Evolutionary conservation across 2,329 filamentous ascomycete genomes (phyloP).

Genomic region (Sordariomycetes sp.): DNA sequence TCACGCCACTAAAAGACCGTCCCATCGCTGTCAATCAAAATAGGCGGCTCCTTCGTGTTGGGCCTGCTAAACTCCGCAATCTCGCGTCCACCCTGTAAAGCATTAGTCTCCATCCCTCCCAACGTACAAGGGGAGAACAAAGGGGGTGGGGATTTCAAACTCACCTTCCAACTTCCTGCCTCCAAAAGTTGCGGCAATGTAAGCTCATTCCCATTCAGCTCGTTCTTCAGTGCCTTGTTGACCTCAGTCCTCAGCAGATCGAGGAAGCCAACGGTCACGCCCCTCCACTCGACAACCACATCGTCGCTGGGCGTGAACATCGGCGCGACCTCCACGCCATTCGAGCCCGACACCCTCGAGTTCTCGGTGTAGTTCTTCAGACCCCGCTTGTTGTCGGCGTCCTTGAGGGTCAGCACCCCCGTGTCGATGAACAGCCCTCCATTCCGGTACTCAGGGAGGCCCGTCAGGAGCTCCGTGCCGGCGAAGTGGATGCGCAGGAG

Average conservation of each 20-base stretch:
- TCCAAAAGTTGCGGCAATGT: conserved; percentile 83
- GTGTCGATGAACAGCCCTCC: conserved; percentile 81
- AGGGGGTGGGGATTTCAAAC: conserved; percentile 12
- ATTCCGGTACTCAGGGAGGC: conserved; percentile 85
- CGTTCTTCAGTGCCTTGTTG: conserved; percentile 50
- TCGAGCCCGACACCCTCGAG: conserved; percentile 59
- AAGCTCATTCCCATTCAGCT: conserved; percentile 60
- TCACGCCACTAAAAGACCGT: conserved; percentile 70
- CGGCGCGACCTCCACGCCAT: conserved; percentile 41
- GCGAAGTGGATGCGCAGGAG: conserved; percentile 72
- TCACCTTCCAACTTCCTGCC: conserved; percentile 95
- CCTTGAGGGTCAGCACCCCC: conserved; percentile 68
- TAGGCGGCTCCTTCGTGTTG: conserved; percentile 93
- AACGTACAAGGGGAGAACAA: not conserved
- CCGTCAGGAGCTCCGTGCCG: conserved; percentile 72
- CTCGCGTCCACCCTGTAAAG: conserved; percentile 69
- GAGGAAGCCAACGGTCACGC: conserved; percentile 49
- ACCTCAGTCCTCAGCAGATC: conserved; percentile 42
- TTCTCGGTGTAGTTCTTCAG: conserved; percentile 53
- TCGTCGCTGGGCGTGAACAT: conserved; percentile 50
- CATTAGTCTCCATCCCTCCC: not conserved
- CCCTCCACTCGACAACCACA: conserved; percentile 56
- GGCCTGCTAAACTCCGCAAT: conserved; percentile 91
- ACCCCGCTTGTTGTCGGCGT: conserved; percentile 58
- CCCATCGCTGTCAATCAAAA: conserved; percentile 91